Percentiles rank a stretch among this genome's conserved stretches.
Conservation (phyloP, 129 eudicot genomes). For the Daucus carota region DH1_v3.0 NC_030388.2:12866001-12866500, state of each 20-base stretch:
- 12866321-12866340: not conserved
- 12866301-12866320: not conserved
- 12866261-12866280: not conserved
- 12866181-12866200: not conserved
- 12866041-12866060: slow-evolving; percentile 65
- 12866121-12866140: slow-evolving; percentile 82
- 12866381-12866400: not conserved
- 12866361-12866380: not conserved
- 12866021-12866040: not conserved
- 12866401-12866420: not conserved
- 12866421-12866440: not conserved
- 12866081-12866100: slow-evolving; percentile 97
- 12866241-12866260: not conserved
- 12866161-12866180: too few relatives aligned
- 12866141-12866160: not conserved
- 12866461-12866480: not conserved
- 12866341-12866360: not conserved
- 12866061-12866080: slow-evolving; percentile 79
- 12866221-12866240: not conserved
- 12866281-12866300: not conserved
- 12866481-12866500: not conserved
- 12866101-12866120: slow-evolving; percentile 75
- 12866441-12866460: not conserved
- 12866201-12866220: not conserved
- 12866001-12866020: not conserved